Percentiles rank a stretch among this genome's conserved stretches.
Evolutionary conservation across 1,284 basidiomycete genomes (phyloP).

Genomic region (Cryptococcus sp.): DNA sequence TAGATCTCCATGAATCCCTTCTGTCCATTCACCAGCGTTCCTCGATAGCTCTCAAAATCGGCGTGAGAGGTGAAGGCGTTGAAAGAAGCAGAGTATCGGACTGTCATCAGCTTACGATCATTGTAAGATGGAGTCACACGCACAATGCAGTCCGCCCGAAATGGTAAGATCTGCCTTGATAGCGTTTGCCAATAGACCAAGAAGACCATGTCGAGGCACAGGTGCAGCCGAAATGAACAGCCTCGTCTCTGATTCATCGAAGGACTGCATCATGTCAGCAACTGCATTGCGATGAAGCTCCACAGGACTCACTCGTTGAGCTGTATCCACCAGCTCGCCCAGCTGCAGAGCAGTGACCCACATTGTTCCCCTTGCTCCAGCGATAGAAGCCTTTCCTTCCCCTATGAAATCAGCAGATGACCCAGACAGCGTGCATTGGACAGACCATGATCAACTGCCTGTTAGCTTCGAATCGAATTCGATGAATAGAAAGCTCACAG

Average conservation of each 20-base stretch:
- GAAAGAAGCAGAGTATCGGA: constrained; percentile 92
- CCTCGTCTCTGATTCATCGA: constrained; percentile 87
- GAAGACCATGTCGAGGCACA: constrained; percentile 86
- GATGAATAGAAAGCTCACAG: too few species aligned
- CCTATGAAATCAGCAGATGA: constrained; percentile 40
- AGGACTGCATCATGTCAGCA: constrained; percentile 45
- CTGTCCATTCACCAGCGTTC: constrained; percentile 73
- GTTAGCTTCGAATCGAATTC: not conserved
- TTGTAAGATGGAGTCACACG: constrained; percentile 5
- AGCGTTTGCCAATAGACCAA: constrained; percentile 81
- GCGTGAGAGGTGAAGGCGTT: constrained; percentile 94
- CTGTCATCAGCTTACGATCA: constrained; percentile 17
- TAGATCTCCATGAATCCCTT: constrained; percentile 84
- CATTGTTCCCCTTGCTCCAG: constrained; percentile 96
- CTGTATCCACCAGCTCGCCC: constrained; percentile 95
- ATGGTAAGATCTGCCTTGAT: constrained; percentile 92
- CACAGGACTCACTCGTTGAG: constrained; percentile 63
- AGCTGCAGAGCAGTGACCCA: constrained; percentile 98
- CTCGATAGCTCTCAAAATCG: constrained; percentile 82
- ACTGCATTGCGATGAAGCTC: not conserved
- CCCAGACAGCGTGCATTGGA: too few species aligned
- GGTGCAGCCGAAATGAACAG: constrained; percentile 88
- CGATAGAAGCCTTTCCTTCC: constrained; percentile 89
- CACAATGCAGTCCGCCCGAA: constrained; percentile 85
- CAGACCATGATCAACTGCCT: not conserved